phyloP scores from a whole-genome alignment of 2,329 filamentous ascomycete genomes.

The Phialemonium atrogriseum region DNA sequence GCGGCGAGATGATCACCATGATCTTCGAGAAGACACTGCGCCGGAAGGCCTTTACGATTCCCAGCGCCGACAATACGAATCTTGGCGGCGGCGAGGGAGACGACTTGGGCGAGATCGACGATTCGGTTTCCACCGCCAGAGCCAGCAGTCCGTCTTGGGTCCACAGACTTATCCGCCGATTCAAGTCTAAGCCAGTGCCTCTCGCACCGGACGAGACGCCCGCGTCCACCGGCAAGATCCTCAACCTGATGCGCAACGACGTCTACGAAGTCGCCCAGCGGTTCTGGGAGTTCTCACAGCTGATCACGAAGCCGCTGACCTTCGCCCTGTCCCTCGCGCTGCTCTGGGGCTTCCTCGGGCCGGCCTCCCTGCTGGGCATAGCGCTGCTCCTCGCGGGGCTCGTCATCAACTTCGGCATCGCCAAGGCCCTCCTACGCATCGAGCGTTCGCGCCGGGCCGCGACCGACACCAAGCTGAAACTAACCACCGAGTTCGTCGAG shows the following conservation, averaged over 20 bases:
- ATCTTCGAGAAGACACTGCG: slow-evolving; percentile 70
- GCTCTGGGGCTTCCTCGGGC: slow-evolving; percentile 72
- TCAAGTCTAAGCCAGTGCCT: slow-evolving; percentile 27
- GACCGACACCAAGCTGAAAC: slow-evolving; percentile 71
- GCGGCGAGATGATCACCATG: slow-evolving; percentile 82
- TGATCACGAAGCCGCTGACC: slow-evolving; percentile 69
- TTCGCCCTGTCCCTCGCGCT: slow-evolving; percentile 66
- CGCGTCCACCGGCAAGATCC: slow-evolving; percentile 81
- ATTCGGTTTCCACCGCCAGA: slow-evolving; percentile 8
- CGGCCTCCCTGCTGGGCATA: slow-evolving; percentile 68
- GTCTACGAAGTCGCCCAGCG: slow-evolving; percentile 75
- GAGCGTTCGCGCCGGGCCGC: slow-evolving; percentile 64
- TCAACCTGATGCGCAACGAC: slow-evolving; percentile 77
- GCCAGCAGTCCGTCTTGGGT: slow-evolving; percentile 8
- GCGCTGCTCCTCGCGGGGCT: slow-evolving; percentile 62
- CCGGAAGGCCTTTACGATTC: slow-evolving; percentile 46
- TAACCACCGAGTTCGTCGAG: slow-evolving; percentile 80
- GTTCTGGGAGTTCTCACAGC: slow-evolving; percentile 79
- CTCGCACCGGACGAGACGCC: slow-evolving; percentile 29
- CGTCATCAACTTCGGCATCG: slow-evolving; percentile 58
- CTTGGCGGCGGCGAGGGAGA: slow-evolving; percentile 20
- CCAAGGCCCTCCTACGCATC: slow-evolving; percentile 56
- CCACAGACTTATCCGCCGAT: slow-evolving; percentile 5
- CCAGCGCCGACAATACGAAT: slow-evolving; percentile 20
- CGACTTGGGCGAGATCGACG: slow-evolving; percentile 8